A percentile compares a stretch with the other conserved stretches of the same genome.
These are phyloP conservation scores for Didymosphaeria variabile DNA, from an alignment of 2,329 filamentous ascomycete genomes.

Conservation along the genomic window DNA sequence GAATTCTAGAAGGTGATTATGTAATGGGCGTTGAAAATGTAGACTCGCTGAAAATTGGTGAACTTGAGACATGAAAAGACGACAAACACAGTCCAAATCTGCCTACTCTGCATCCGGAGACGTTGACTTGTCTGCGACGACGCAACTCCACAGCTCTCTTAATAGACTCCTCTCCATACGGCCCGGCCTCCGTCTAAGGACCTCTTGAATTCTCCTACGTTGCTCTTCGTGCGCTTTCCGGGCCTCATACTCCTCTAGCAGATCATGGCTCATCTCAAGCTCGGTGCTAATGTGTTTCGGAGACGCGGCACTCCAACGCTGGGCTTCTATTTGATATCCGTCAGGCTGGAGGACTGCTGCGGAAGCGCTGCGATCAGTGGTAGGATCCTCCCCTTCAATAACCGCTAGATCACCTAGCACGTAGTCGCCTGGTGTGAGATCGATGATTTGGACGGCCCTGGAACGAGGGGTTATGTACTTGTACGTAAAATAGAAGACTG, in stretches of 20 bases:
- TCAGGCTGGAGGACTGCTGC: not conserved
- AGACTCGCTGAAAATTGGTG: not conserved
- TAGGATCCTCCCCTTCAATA: conserved; percentile 26
- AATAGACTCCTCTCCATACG: conserved; percentile 24
- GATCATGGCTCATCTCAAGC: conserved; percentile 19
- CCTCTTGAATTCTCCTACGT: conserved; percentile 19
- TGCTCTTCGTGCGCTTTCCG: conserved; percentile 23
- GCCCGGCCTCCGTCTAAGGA: conserved; percentile 24
- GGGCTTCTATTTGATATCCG: conserved; percentile 20
- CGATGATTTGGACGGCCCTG: conserved; percentile 24
- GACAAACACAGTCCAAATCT: too few relatives aligned
- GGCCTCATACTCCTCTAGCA: conserved; percentile 26
- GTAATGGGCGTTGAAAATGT: not conserved
- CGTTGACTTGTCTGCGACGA: conserved; percentile 26
- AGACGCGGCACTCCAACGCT: conserved; percentile 6
- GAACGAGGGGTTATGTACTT: conserved; percentile 31
- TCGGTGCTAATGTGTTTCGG: conserved; percentile 2
- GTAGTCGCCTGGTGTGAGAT: conserved; percentile 30
- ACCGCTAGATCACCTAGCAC: conserved; percentile 27
- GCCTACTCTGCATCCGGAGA: not conserved
- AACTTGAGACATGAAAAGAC: too few relatives aligned
- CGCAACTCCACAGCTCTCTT: conserved; percentile 37
- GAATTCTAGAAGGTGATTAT: not conserved
- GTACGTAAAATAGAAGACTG: conserved; percentile 28
- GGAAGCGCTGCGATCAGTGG: conserved; percentile 9